phyloP scores from a whole-genome alignment of 2,329 filamentous ascomycete species.

The Aspergillus costaricaensis region DNA sequence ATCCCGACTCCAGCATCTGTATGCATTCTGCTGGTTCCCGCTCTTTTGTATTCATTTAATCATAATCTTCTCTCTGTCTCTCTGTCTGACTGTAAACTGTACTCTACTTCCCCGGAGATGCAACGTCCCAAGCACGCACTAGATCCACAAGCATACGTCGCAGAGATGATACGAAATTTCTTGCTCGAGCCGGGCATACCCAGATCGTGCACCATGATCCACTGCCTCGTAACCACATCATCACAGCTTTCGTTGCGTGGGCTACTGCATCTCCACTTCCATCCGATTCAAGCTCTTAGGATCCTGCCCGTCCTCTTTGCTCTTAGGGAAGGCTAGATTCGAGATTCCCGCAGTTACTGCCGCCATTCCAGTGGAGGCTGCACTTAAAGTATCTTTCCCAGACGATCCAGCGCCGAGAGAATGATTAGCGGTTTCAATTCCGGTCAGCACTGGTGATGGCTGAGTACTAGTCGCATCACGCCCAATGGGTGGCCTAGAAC shows the following conservation, averaged over 20 bases:
- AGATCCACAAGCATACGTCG: constrained; percentile 1
- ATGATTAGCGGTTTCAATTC: constrained; percentile 61
- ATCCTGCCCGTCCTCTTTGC: constrained; percentile 30
- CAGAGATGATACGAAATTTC: background rate
- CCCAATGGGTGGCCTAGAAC: constrained; percentile 47
- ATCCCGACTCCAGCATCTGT: background rate
- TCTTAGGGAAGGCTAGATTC: constrained; percentile 44
- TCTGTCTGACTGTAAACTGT: background rate
- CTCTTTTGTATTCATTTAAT: background rate
- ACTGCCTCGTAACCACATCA: constrained; percentile 1
- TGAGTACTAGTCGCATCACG: constrained; percentile 27
- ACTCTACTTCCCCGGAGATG: constrained; percentile 3
- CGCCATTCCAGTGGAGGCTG: constrained; percentile 40
- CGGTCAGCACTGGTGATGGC: constrained; percentile 58
- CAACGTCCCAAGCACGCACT: background rate
- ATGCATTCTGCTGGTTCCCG: background rate
- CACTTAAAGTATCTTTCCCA: constrained; percentile 31
- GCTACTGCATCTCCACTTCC: constrained; percentile 55
- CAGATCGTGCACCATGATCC: background rate
- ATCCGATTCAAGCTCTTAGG: constrained; percentile 36
- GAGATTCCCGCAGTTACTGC: constrained; percentile 50
- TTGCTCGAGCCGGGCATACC: background rate
- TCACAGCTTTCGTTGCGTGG: background rate
- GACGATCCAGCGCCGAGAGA: constrained; percentile 50
- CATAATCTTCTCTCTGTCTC: background rate